A percentile compares a stretch with the other conserved stretches of the same genome.
phyloP scores from a whole-genome alignment of 345 rosid species.

The Rhizophora apiculata region DNA sequence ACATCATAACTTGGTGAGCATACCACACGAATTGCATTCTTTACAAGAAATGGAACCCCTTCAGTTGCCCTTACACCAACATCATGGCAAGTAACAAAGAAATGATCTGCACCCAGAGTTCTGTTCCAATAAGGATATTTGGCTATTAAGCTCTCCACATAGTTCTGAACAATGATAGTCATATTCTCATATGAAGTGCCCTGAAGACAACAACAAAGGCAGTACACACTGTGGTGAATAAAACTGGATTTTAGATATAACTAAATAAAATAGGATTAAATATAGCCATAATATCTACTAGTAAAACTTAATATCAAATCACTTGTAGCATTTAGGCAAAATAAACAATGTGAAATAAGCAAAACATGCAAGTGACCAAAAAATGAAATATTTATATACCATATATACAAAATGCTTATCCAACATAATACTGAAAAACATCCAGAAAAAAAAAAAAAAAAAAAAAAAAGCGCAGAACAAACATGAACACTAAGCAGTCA shows the following conservation, averaged over 20 bases:
- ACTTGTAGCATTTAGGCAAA: too few relatives aligned
- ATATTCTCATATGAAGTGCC: conserved; percentile 91
- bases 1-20: conserved; percentile 98
- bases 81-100: conserved; percentile 95
- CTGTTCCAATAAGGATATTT: conserved; percentile 96
- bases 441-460: too few relatives aligned
- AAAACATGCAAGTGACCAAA: too few relatives aligned
- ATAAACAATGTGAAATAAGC: too few relatives aligned
- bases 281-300: too few relatives aligned
- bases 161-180: conserved; percentile 78
- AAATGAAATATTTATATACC: too few relatives aligned
- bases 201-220: conserved; percentile 34
- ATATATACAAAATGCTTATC: too few relatives aligned
- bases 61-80: conserved; percentile 95
- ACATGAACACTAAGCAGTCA: neutral
- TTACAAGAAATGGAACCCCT: conserved; percentile 68
- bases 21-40: conserved; percentile 88
- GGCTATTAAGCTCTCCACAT: conserved; percentile 58
- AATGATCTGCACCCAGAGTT: conserved; percentile 95
- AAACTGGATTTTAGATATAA: neutral
- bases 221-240: neutral
- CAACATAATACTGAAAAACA: too few relatives aligned
- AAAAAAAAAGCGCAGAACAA: neutral
- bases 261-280: neutral
- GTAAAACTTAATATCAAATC: too few relatives aligned